Evolutionary conservation across 129 eudicot species (phyloP).

Genomic region (Flaveria bidentis): DNA sequence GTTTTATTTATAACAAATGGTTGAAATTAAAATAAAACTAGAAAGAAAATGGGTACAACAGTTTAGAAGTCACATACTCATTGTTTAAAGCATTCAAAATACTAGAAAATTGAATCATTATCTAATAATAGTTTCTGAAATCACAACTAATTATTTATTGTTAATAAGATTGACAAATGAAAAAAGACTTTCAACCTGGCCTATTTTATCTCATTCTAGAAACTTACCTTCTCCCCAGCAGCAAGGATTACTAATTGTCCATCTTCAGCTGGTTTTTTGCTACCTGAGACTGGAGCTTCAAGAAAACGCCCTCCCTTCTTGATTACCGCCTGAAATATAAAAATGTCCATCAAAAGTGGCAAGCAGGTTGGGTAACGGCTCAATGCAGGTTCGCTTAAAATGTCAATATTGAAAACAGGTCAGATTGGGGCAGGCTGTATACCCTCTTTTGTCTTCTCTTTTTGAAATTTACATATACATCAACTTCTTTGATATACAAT

Average conservation of each 20-base stretch:
- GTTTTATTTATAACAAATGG: too few species aligned
- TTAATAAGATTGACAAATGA: not conserved
- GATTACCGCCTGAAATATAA: conserved; percentile 58
- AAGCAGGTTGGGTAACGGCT: not conserved
- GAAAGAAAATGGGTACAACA: too few species aligned
- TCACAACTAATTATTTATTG: too few species aligned
- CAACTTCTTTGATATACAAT: not conserved
- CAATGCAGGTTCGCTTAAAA: not conserved
- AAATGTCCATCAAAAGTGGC: conserved; percentile 8
- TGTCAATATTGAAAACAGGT: not conserved
- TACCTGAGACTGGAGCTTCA: conserved; percentile 98
- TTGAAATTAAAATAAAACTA: too few species aligned
- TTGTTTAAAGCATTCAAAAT: too few species aligned
- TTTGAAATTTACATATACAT: not conserved
- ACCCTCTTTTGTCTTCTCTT: not conserved
- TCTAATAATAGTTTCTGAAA: too few species aligned
- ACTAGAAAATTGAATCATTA: too few species aligned
- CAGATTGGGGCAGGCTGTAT: not conserved
- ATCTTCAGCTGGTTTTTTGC: conserved; percentile 99
- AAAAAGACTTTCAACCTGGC: not conserved
- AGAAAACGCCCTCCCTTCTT: conserved; percentile 80
- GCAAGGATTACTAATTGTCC: conserved; percentile 96
- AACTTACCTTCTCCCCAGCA: conserved; percentile 83
- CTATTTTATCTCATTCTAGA: not conserved
- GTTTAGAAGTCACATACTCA: too few species aligned